Conservation (phyloP, 1,284 basidiomycete genomes). For the Sporisorium sorghi region DNA sequence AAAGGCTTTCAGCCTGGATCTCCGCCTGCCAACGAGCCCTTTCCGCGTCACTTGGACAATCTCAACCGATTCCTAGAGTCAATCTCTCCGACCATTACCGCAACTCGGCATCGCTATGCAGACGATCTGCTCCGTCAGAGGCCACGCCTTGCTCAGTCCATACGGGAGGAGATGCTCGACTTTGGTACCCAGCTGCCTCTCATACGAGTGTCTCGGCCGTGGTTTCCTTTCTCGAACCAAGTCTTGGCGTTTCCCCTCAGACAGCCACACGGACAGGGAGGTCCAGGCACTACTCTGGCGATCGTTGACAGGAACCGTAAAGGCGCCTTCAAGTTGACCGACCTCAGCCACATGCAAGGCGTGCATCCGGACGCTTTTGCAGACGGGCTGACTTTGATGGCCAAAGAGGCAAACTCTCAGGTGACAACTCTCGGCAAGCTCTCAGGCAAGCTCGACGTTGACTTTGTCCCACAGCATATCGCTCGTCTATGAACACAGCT, state of each 20-base stretch:
- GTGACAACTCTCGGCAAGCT: too few species aligned
- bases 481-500: too few species aligned
- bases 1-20: too few species aligned
- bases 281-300: constrained; percentile 9
- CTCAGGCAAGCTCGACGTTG: too few species aligned
- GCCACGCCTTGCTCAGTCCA: background rate
- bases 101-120: background rate
- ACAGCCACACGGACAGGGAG: constrained; percentile 9
- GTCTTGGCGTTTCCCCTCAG: background rate
- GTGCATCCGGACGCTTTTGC: constrained; percentile 3
- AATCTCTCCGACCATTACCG: background rate
- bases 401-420: too few species aligned
- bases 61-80: background rate
- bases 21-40: too few species aligned
- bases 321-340: background rate
- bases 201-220: background rate
- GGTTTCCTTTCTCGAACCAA: constrained; percentile 3
- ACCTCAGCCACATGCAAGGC: background rate
- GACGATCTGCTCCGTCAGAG: background rate
- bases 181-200: background rate
- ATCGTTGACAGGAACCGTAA: background rate
- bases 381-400: too few species aligned
- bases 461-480: too few species aligned
- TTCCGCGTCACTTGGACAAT: background rate
- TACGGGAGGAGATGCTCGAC: background rate